Conservation (phyloP, 1,139 yeast species). For the Saccharomyces hybrid region DNA sequence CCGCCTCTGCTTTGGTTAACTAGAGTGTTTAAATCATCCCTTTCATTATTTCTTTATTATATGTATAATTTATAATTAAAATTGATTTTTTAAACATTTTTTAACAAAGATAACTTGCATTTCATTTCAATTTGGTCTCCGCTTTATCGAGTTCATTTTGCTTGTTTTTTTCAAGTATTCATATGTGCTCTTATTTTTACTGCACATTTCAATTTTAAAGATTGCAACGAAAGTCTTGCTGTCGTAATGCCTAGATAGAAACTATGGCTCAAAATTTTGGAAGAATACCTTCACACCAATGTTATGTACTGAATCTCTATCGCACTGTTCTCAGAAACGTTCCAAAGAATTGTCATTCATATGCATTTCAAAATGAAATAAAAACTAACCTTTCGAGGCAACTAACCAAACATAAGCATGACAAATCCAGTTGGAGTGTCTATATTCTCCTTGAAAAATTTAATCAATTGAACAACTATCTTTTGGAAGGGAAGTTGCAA, state of each 20-base stretch:
- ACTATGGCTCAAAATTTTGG: background rate
- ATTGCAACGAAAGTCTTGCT: background rate
- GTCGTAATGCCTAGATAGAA: background rate
- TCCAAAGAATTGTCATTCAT: constrained; percentile 12
- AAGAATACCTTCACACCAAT: constrained; percentile 11
- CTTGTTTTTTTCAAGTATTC: too few relatives aligned
- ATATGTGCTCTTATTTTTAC: too few relatives aligned
- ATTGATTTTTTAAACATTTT: constrained; percentile 1
- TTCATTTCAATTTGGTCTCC: background rate
- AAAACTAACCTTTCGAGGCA: constrained; percentile 7
- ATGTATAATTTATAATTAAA: background rate
- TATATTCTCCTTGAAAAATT: constrained; percentile 13
- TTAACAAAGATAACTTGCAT: background rate
- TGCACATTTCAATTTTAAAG: background rate
- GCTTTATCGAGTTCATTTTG: too few relatives aligned
- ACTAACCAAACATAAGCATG: constrained; percentile 13
- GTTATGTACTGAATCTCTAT: constrained; percentile 22
- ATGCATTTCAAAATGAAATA: constrained; percentile 11
- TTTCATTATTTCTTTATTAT: background rate
- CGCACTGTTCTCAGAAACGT: constrained; percentile 21
- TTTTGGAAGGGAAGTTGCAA: constrained; percentile 8
- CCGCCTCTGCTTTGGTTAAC: constrained; percentile 99
- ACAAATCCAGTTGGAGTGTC: constrained; percentile 26
- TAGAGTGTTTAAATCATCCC: constrained; percentile 36
- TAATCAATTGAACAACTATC: constrained; percentile 9